Evolutionary conservation across 2,329 filamentous ascomycete genomes (phyloP), one percentile per base, ranked within the genome.

Genomic region (Septoria linicola): DNA sequence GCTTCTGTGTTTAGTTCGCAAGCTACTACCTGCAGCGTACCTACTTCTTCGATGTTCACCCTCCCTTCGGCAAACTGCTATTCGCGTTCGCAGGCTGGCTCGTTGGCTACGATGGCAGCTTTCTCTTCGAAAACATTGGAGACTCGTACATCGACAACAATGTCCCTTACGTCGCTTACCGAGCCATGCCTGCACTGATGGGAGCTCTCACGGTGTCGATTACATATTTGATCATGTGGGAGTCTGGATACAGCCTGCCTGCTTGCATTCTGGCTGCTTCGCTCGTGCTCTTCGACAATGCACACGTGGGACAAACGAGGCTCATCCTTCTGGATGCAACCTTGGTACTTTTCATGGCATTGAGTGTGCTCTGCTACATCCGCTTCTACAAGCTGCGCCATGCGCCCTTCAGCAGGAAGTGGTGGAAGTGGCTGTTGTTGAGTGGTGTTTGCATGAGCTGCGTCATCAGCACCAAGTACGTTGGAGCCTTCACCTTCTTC

Each of bases 1-100:
- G 36, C 13, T 35, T 42, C 8, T 42, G 23, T 5, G 16, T 23
- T 16, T 51, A 77, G 73, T 78, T 79, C 59, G 76, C 74, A 59
- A 82, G 80, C 10, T 83, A 85, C 71, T 99, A 99, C 71, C 85
- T 99, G 63, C 86, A 96, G 75, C 87, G 90, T 65, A 96, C 90
- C 57, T 99, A 97, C 78, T 99, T 99, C 80, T 99, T 99, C 83
- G 93, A 99, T 76, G 93, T 99, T 49, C 93, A 99, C 72, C 93
- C 93, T 62, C 93, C 93, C 13, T 95, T 99, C 65, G 93, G 89
- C 72, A 99, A 99, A 79, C 89, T 99, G 54, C 84, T 99, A 43
- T 97, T 97, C 69, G 93, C 91, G 62, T 83, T 96, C 59, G 90
- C 96, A 75, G 93, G 93, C 70, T 99, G 93, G 93, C 81, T 97